These are phyloP conservation scores for Lavandula angustifolia DNA, from an alignment of 257 asterid genomes.

Conservation along the genomic window DNA sequence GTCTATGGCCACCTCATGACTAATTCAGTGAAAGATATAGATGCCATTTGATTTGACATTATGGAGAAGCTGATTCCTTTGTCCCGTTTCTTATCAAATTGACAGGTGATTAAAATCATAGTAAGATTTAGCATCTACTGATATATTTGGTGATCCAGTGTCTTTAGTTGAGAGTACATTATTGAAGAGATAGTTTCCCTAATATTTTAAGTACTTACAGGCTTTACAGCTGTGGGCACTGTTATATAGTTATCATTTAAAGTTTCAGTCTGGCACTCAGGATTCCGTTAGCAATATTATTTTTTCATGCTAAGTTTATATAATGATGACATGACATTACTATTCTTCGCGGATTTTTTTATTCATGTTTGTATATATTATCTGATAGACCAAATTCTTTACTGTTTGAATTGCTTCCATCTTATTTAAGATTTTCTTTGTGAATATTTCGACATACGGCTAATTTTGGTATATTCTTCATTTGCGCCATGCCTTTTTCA, in stretches of 20 bases:
- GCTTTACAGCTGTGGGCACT: background rate
- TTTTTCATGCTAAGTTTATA: conserved; percentile 7
- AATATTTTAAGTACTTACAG: background rate
- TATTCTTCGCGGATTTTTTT: too few species aligned
- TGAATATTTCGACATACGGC: conserved; percentile 1
- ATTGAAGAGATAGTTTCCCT: conserved; percentile 1
- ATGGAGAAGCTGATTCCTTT: background rate
- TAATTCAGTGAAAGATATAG: background rate
- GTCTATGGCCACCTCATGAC: background rate
- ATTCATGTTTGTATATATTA: background rate
- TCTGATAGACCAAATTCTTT: conserved; percentile 7
- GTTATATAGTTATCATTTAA: background rate
- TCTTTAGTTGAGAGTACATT: background rate
- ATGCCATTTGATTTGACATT: conserved; percentile 1
- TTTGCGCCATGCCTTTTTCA: conserved; percentile 22
- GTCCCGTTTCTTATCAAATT: background rate
- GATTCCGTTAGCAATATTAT: background rate
- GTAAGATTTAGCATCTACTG: background rate
- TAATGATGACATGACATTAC: conserved; percentile 2
- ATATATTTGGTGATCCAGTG: conserved; percentile 6
- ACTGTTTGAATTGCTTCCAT: conserved; percentile 21
- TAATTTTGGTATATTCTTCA: conserved; percentile 16
- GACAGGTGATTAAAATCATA: background rate
- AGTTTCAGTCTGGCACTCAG: conserved; percentile 11
- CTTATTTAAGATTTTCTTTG: background rate